A percentile compares a stretch with the other conserved stretches of the same genome.
These are phyloP conservation scores for Lumnitzera littorea DNA, from an alignment of 345 rosid genomes.

Conservation along the genomic window DNA sequence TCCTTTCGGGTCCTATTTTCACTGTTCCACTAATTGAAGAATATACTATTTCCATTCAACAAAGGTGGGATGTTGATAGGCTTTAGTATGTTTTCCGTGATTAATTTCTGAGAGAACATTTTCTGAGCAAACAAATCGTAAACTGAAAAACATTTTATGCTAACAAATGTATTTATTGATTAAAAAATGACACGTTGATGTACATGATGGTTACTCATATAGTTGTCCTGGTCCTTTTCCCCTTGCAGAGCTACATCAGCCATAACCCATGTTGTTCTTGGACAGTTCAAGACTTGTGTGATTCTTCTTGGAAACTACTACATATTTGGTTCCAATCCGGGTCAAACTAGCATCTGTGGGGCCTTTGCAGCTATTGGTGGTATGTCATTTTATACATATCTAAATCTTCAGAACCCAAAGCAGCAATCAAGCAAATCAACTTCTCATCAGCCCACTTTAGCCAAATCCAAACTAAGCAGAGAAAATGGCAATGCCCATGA, in stretches of 20 bases:
- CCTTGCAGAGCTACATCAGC: constrained; percentile 67
- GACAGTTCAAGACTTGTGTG: constrained; percentile 75
- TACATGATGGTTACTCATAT: background rate
- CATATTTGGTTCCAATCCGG: constrained; percentile 58
- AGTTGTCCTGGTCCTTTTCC: background rate
- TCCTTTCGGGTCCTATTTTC: too few species aligned
- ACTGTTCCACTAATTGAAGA: too few species aligned
- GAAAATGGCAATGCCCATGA: constrained; percentile 32
- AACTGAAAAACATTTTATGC: too few species aligned
- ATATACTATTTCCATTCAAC: too few species aligned
- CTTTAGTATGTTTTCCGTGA: too few species aligned
- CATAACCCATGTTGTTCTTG: constrained; percentile 61
- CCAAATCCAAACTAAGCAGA: constrained; percentile 43
- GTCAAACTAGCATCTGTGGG: constrained; percentile 47
- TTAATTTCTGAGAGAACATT: too few species aligned
- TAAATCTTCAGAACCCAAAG: constrained; percentile 31
- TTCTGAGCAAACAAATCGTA: too few species aligned
- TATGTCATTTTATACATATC: constrained; percentile 56
- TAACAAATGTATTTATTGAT: background rate
- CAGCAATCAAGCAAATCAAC: constrained; percentile 26
- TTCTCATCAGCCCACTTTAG: constrained; percentile 16
- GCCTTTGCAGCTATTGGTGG: constrained; percentile 63
- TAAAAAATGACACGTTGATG: background rate
- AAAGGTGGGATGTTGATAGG: too few species aligned
- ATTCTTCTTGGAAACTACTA: constrained; percentile 58